Base-by-base conservation (phyloP, 331 rosid genomes). In the Malus hybrid region DNA sequence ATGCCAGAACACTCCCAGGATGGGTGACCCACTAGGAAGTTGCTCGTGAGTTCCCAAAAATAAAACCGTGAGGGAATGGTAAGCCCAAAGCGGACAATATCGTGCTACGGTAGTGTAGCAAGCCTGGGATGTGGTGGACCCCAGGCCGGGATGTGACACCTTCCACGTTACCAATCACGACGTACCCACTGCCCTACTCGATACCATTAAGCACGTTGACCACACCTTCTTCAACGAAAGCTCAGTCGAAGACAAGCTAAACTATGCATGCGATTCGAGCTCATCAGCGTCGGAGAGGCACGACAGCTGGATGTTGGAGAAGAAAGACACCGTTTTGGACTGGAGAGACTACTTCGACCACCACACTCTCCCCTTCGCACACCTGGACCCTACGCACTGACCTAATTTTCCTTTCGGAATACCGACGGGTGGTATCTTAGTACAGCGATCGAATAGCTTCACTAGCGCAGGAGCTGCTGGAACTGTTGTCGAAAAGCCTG, bases 341-440 rank as follows among this genome's bases (percentile, higher is more conserved):
- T 93, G 97, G 98, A 86, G 97, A 70, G 97, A 93, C 76, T 93
- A 91, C 83, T 91, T 93, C 73, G 93, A 93, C 50, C 97, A 93
- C 85, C 97, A 93, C 78, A 90, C 97, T 1, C 74, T 90, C 6
- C 98, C 97, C 3, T 85, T 91, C 52, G 83, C 89, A 34, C 97
- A 97, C 39, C 91, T 96, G n/a, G 73, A 93, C 82, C 90, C 96
- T 59, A 61, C 74, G 67, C 76, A 78, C 3, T 93, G 98, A 96
- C 96, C 98, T 3, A 60, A 87, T 10, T 93, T 80, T 48, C 89
- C 93, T n/a, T 1, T 20, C 86, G 7, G 79, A 79, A 44, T 87
- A 93, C 81, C 77, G 97, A 19, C 79, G 76, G 10, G 69, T 63
- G 42, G 56, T 88, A 48, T 74, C 80, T 0, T 78, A 67, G 69